Evolutionary conservation across 345 rosid genomes (phyloP).

Genomic region (Balakata baccata): DNA sequence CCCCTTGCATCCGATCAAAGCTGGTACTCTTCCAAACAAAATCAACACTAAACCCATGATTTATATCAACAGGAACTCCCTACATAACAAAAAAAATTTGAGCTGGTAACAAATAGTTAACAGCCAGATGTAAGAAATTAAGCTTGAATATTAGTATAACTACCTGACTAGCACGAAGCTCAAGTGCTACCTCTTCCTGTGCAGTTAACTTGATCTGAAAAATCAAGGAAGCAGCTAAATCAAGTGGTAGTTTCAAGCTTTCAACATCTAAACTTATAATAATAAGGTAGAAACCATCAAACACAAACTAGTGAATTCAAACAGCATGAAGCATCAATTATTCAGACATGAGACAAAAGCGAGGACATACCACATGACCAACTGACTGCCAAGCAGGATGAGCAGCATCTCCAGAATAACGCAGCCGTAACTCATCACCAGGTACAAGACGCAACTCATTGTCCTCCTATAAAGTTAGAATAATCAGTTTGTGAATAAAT

Average conservation of each 20-base stretch:
- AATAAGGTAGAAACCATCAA: neutral
- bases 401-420: conserved; percentile 93
- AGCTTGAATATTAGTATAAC: conserved; percentile 19
- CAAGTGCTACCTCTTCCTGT: conserved; percentile 98
- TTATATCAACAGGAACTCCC: conserved; percentile 95
- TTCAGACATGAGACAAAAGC: neutral
- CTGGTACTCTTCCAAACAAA: conserved; percentile 99
- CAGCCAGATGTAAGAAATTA: conserved; percentile 8
- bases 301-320: neutral
- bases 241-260: neutral
- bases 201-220: conserved; percentile 91
- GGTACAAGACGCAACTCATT: conserved; percentile 95
- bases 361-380: conserved; percentile 87
- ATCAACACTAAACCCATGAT: conserved; percentile 95
- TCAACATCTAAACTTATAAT: neutral
- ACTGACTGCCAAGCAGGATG: conserved; percentile 99
- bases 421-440: conserved; percentile 92
- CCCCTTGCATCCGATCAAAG: conserved; percentile 98
- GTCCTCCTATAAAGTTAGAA: conserved; percentile 67
- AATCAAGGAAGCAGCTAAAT: conserved; percentile 3
- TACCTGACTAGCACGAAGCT: conserved; percentile 98
- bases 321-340: neutral
- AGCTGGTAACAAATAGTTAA: neutral
- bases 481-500: conserved; percentile 15
- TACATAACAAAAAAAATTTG: conserved; percentile 31